Evolutionary conservation across 2,329 filamentous ascomycete genomes (phyloP).

Genomic region (Fusarium sp.): DNA sequence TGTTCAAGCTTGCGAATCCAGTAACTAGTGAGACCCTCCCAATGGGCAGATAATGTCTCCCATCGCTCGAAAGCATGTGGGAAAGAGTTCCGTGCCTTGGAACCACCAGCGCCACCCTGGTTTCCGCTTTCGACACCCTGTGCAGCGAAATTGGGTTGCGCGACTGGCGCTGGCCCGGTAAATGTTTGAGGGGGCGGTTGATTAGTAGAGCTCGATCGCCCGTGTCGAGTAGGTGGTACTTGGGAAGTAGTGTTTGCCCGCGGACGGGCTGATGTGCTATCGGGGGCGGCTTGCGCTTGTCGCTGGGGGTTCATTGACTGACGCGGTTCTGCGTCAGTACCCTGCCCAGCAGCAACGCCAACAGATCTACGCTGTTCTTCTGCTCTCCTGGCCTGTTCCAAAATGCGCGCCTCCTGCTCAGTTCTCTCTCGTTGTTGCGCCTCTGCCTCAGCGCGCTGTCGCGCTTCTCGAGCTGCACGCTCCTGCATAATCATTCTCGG

Average conservation of each 20-base stretch:
- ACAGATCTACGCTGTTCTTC: conserved; percentile 70
- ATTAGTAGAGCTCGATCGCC: conserved; percentile 32
- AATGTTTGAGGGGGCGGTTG: conserved; percentile 43
- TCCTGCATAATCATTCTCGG: conserved; percentile 94
- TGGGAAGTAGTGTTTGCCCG: conserved; percentile 49
- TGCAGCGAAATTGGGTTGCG: conserved; percentile 34
- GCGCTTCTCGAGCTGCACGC: conserved; percentile 80
- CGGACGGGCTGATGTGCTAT: conserved; percentile 46
- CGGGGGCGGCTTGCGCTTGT: conserved; percentile 48
- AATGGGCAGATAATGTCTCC: conserved; percentile 96
- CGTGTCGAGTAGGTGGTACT: conserved; percentile 39
- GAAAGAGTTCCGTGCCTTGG: conserved; percentile 76
- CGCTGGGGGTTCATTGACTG: conserved; percentile 53
- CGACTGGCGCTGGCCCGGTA: conserved; percentile 34
- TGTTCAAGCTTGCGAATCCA: conserved; percentile 95
- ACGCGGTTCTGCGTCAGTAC: conserved; percentile 49
- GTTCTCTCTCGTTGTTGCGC: conserved; percentile 70
- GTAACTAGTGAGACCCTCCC: conserved; percentile 97
- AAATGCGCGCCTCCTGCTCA: conserved; percentile 67
- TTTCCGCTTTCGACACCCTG: conserved; percentile 37
- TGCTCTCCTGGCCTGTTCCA: conserved; percentile 68
- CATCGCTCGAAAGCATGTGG: conserved; percentile 98
- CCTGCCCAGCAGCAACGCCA: conserved; percentile 59
- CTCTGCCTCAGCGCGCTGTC: conserved; percentile 76
- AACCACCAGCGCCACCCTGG: conserved; percentile 37